Conservation (phyloP, 176 grass and related monocot genomes). For the Phoenix roebelenii region DNA sequence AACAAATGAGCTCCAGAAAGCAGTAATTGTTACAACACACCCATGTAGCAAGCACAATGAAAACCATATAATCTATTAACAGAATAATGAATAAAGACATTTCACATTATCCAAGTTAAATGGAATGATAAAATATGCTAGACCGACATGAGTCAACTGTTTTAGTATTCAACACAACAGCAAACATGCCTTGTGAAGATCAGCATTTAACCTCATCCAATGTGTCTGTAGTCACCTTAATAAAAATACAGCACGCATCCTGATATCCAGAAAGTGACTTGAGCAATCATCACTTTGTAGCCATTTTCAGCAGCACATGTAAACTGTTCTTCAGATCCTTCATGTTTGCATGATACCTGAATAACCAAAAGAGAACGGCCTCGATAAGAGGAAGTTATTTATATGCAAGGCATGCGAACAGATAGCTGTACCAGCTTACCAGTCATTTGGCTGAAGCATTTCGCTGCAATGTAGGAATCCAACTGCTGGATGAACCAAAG, state of each 20-base stretch:
- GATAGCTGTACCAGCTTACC: too few relatives aligned
- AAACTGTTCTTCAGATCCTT: slow-evolving; percentile 4
- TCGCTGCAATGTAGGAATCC: slow-evolving; percentile 12
- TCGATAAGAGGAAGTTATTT: slow-evolving; percentile 6
- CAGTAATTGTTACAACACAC: neutral
- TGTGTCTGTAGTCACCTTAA: slow-evolving; percentile 32
- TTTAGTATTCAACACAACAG: slow-evolving; percentile 15
- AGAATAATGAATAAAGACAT: slow-evolving; percentile 18
- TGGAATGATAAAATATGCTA: slow-evolving; percentile 8
- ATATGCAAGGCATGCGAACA: too few relatives aligned
- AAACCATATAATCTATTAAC: slow-evolving; percentile 30
- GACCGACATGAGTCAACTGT: slow-evolving; percentile 9
- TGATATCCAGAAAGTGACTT: slow-evolving; percentile 19
- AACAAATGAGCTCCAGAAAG: slow-evolving; percentile 13
- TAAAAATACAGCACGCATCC: slow-evolving; percentile 15
- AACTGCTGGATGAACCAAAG: slow-evolving; percentile 27
- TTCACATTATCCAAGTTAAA: slow-evolving; percentile 26
- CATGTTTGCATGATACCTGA: slow-evolving; percentile 5
- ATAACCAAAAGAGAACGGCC: slow-evolving; percentile 25
- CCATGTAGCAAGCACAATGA: neutral
- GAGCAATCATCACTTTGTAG: slow-evolving; percentile 18
- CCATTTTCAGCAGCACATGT: slow-evolving; percentile 13
- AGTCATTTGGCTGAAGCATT: slow-evolving; percentile 54
- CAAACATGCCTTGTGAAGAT: slow-evolving; percentile 28
- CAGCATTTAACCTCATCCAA: slow-evolving; percentile 26